Evolutionary conservation across 441 rosid species (phyloP), one percentile per base, ranked within the genome.

Genomic region (Adansonia madagascariensis): DNA sequence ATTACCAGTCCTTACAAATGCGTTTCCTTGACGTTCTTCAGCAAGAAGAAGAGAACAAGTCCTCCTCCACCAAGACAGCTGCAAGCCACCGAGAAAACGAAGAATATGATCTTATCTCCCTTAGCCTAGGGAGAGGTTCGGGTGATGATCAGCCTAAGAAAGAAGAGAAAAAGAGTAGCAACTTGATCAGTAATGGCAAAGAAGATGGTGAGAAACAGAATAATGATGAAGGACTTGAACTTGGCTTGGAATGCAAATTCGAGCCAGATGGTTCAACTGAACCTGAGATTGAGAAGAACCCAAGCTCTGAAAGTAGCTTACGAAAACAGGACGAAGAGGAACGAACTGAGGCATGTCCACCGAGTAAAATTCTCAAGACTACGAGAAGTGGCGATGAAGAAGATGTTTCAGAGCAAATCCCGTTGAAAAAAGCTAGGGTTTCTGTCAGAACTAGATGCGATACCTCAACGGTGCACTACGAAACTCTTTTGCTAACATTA

Each of bases 391-490:
- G 74, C 31, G 91, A 89, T 35, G 90, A 89, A 69, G 94, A 89
- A 71, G 82, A 75, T 64, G 50, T 3, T 55, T 75, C 86, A 61
- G 90, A 85, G 22, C 93, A 91, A 75, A 85, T 53, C 69, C 86
- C 77, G 39, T 83, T 77, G 10, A 95, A 95, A 70, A 89, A 87
- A 85, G 90, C 92, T 77, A 88, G 95, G 88, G 95, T 91, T 88
- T 92, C 89, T 76, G 96, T 92, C 24, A 86, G 95, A 87, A 91
- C 92, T 56, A 86, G 97, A 92, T 94, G 98, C 50, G 95, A 92
- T 73, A 82, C 97, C 12, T 95, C 97, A 72, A 94, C 97, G 88
- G 98, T 92, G 22, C 3, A 20, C 0, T 1, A 10, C 12, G 0
- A 4, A 56, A 31, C 66, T 61, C 27, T 50, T 12, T 50, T 50